phyloP scores from a whole-genome alignment of 345 rosid species.

The Carallia pectinifolia region DNA sequence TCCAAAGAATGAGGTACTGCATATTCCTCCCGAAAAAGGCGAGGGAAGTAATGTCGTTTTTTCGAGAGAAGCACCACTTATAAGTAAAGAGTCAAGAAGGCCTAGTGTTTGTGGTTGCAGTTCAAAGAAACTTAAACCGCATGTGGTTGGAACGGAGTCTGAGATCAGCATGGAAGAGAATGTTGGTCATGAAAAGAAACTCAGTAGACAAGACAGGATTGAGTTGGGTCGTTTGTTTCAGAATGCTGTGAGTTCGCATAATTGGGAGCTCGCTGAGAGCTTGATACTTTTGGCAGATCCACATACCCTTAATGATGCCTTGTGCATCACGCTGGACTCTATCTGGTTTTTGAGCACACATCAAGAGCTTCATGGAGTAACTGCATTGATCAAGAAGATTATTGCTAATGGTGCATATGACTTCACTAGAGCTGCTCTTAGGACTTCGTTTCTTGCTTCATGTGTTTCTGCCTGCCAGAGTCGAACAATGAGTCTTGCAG shows the following conservation, averaged over 20 bases:
- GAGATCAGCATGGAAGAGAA: conserved; percentile 45
- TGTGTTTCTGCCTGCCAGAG: conserved; percentile 95
- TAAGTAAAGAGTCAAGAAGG: conserved; percentile 40
- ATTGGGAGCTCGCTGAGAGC: conserved; percentile 85
- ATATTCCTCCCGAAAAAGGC: conserved; percentile 34
- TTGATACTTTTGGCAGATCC: conserved; percentile 69
- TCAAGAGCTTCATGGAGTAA: conserved; percentile 63
- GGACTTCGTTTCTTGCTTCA: conserved; percentile 95
- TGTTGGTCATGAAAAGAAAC: conserved; percentile 54
- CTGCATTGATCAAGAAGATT: conserved; percentile 65
- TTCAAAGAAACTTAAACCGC: conserved; percentile 46
- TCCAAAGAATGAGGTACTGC: conserved; percentile 31
- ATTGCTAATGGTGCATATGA: conserved; percentile 86
- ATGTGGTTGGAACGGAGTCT: conserved; percentile 25
- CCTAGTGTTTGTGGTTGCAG: conserved; percentile 44
- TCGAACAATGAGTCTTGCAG: conserved; percentile 74
- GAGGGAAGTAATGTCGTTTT: conserved; percentile 60
- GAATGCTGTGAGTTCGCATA: conserved; percentile 75
- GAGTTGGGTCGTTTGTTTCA: conserved; percentile 79
- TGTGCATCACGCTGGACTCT: conserved; percentile 85
- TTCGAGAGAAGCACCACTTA: conserved; percentile 60
- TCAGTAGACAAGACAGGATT: conserved; percentile 68
- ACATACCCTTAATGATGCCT: conserved; percentile 78
- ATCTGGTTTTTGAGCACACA: conserved; percentile 86
- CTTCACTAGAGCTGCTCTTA: conserved; percentile 91